phyloP scores from a whole-genome alignment of 257 asterid genomes.

The Anisodus acutangulus region DNA sequence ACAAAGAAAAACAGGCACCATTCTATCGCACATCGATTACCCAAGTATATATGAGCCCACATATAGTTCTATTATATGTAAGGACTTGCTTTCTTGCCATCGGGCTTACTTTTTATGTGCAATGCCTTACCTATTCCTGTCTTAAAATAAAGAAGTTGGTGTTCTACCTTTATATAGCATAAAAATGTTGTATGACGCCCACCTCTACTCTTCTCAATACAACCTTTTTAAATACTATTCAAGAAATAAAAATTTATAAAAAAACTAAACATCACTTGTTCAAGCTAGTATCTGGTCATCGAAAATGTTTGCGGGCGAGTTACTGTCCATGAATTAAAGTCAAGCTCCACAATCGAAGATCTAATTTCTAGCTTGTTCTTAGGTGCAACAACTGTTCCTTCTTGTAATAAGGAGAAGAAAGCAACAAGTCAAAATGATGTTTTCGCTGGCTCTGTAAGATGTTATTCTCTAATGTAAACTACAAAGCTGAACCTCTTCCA shows the following conservation, averaged over 20 bases:
- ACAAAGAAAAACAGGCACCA: neutral
- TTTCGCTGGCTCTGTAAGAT: conserved; percentile 15
- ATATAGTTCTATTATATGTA: neutral
- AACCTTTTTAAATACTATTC: neutral
- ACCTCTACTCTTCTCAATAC: conserved; percentile 9
- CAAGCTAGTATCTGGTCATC: conserved; percentile 5
- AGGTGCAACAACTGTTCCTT: neutral
- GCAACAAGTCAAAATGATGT: neutral
- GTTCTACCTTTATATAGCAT: neutral
- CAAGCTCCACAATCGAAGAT: neutral
- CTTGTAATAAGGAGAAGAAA: conserved; percentile 22
- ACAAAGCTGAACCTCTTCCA: conserved; percentile 9
- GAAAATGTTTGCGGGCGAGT: neutral
- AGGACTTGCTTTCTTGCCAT: neutral
- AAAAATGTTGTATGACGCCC: neutral
- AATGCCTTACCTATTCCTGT: neutral
- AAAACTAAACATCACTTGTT: no score
- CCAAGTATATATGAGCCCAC: conserved; percentile 9
- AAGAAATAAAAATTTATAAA: no score
- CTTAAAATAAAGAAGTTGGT: neutral
- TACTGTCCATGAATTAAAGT: neutral
- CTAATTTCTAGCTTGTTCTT: neutral
- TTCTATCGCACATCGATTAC: neutral
- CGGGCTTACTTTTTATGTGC: conserved; percentile 7
- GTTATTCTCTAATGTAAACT: neutral